These are phyloP conservation scores for Cystobasidium pallidum DNA, from an alignment of 1,284 basidiomycete species.

Conservation along the genomic window DNA sequence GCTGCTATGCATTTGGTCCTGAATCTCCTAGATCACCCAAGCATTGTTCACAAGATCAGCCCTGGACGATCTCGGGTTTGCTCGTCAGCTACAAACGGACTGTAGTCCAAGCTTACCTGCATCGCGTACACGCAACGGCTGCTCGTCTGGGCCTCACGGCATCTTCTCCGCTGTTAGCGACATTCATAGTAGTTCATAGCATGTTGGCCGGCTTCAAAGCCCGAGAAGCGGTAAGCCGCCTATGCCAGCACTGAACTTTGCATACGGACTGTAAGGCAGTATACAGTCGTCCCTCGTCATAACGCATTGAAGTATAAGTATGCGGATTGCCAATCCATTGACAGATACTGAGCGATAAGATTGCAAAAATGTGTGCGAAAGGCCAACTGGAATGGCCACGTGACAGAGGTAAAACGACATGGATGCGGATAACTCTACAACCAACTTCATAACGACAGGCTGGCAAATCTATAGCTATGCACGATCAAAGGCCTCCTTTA, in stretches of 20 bases:
- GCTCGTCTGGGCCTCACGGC: conserved; percentile 14
- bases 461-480: no score
- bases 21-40: conserved; percentile 24
- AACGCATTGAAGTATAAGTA: no score
- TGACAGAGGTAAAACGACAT: no score
- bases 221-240: neutral
- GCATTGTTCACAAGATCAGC: neutral
- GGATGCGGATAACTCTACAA: no score
- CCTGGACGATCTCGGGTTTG: neutral
- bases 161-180: neutral
- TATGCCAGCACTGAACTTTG: neutral
- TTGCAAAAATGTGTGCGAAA: no score
- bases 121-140: conserved; percentile 25
- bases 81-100: no score
- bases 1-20: conserved; percentile 34
- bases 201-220: conserved; percentile 2
- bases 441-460: no score
- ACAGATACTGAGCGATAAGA: no score
- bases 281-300: no score
- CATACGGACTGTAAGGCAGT: no score
- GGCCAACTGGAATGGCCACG: no score
- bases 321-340: no score
- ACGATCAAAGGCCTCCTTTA: conserved; percentile 21
- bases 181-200: neutral
- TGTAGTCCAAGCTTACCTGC: conserved; percentile 5